Base-by-base conservation (phyloP, 805 yeast species). In the Schizosaccharomyces japonicus region DNA sequence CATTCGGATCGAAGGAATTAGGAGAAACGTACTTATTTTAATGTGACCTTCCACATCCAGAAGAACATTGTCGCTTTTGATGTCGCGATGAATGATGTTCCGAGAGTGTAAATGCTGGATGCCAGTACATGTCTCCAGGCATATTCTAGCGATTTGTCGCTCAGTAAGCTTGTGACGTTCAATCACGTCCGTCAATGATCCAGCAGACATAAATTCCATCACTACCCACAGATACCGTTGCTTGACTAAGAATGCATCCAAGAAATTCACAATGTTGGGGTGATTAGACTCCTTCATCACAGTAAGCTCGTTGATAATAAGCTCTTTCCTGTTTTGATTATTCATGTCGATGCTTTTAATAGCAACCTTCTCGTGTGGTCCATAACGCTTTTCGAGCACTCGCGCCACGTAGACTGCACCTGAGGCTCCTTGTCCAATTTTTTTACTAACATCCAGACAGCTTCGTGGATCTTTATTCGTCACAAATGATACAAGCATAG, bases 171-270 rank as follows among this genome's bases (percentile, higher is more conserved):
- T 76, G 60, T 85, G 85, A 63, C 84, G 81, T 49, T 84, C 94
- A 57, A 92, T 85, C 36, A 92, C 81, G 64, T 90, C 98, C 0
- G 96, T 90, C 54, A 90, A 66, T 3, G 95, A 80, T 1, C 99
- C 99, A 48, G 98, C 98, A 64, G 92, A 95, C 99, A 90, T 90
- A 60, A 76, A 92, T 62, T 90, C 99, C 99, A 90, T 90, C 29
- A 92, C 80, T n/a, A 90, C 98, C 95, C 96, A 87, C 51, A 90
- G 67, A 57, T 90, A 95, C 50, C 73, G 70, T 45, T 70, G 67
- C 3, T 83, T 82, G 48, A 84, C 70, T 52, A 87, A 64, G 57
- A 82, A 92, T 1, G 95, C 83, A 58, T 87, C 96, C 51, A 90
- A 64, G 62, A 82, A 90, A 60, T 87, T 90, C 50, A 90, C 98